Base-by-base conservation (phyloP, 306 rosid species). In the Biancaea sappan region DNA sequence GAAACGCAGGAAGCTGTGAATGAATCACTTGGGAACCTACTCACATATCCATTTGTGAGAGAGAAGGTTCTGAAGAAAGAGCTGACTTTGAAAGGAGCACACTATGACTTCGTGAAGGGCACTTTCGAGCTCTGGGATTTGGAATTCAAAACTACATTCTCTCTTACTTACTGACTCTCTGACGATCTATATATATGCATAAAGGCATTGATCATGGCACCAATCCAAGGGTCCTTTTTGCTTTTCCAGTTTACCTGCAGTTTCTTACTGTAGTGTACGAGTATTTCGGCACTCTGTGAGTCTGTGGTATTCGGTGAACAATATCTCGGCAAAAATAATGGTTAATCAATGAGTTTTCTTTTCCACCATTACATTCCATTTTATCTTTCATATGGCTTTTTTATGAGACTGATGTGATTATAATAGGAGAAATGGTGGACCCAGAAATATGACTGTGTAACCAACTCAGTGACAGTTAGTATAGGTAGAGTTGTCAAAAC, bases 41-140 rank as follows among this genome's bases (percentile, higher is more conserved):
- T 60, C 8, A 60, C 66, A 11, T 60, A 60, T 60, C 66, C 66
- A 34, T 60, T 60, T 60, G 66, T 60, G 66, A 60, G 66, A 34
- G 66, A 60, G 3, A 46, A 26, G 66, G 10, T 60, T 4, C 4
- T 32, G 66, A 60, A 60, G 44, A 60, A 34, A 3, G 34, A 25
- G 18, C 44, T 60, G n/a, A 22, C 15, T n/a, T 8, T 60, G 46
- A 60, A 60, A 28, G 66, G 66, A 2, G 66, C 66, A 9, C 26
- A 60, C 10, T 60, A 60, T 19, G 46, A 60, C 11, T 60, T 60
- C 6, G 24, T 60, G n/a, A n/a, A 60, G 1, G 66, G 66, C 21
- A 8, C 46, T 10, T 60, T 60, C 18, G 46, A 60, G 16, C 24
- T 60, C 16, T 60, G 66, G 66, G 66, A 60, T 60, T 40, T 60